Base-by-base conservation (phyloP, 805 yeast species). In the Ogataea pilisensis region DNA sequence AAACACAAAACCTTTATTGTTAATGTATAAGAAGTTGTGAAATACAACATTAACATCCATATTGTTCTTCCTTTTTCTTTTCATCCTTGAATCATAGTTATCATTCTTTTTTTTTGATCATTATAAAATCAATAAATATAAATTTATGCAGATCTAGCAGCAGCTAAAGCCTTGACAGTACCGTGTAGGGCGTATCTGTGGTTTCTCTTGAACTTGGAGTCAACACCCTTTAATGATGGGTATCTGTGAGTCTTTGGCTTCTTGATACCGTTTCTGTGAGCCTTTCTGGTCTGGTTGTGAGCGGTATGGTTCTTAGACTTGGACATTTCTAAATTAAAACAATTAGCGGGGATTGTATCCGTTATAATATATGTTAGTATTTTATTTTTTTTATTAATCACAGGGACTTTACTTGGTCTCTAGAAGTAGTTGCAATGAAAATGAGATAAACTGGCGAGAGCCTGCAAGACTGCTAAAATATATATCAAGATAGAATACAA, bases 221-320 rank as follows among this genome's bases (percentile, higher is more conserved):
- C 98, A 72, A 91, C 97, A 81, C 95, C 95, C 78, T 87, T 91
- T 75, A 88, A 80, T 58, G 98, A 90, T 61, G 96, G 96, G 83
- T 91, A 89, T 80, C 87, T 90, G 95, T 81, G 76, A 69, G 96
- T 84, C 83, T 80, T 86, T 65, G 97, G 96, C 90, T 91, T 93
- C 86, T 91, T 91, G 80, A 93, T 91, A 80, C 99, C 99, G 85
- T 93, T 93, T 72, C 84, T 90, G 97, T 93, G 99, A 68, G 98
- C 98, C 95, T 93, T 93, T 73, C 76, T 85, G 89, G 85, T 86
- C 78, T 91, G 98, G 95, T 93, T 93, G 78, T 93, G 99, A 77
- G 89, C 90, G 76, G 99, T 93, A 75, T 93, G 98, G 79, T 93
- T 93, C 96, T 93, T 93, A 61, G 98, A 91, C 80, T 93, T 93